Evolutionary conservation across 768 basidiomycete species (phyloP), one percentile per base, ranked within the genome.

Genomic region (Paxillus ammoniavirescens): DNA sequence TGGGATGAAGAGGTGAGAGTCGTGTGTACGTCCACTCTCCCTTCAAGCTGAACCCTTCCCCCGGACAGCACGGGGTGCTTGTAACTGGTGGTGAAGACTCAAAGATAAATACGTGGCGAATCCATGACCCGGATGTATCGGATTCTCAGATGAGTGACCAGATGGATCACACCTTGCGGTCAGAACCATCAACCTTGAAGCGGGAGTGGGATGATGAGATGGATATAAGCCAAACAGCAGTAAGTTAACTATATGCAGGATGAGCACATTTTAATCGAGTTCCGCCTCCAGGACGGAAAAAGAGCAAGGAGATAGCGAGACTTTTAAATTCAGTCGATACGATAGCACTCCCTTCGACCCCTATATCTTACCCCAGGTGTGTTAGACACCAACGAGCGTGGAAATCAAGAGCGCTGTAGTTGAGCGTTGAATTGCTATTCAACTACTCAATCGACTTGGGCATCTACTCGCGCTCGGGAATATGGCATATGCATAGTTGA

Each of bases 41-140:
- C 42, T 56, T 33, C 3, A 1, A 37, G n/a, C 45, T 53, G 10
- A 65, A 36, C 4, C 6, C 35, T 50, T 51, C n/a, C 6, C n/a
- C 30, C 8, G 30, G 38, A 47, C 42, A 81, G 80, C 67, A 73
- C 52, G 61, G 65, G 8, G 61, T 76, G 17, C 58, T 81, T 12
- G 61, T 80, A 17, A 79, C 80, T 3, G 80, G 80, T 2, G 80
- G 80, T 2, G 80, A 82, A 72, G 80, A 82, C 53, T 65, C 70
- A 8, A 77, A 74, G 55, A 70, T 82, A 52, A 70, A 73, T 23
- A 53, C 75, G 14, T 82, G 80, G 80, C 62, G 54, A 37, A 59
- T 58, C 18, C 54, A 69, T 31, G 38, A 53, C 12, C 50, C 50
- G 1, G n/a, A 10, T 31, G 5, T 30, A 6, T 15, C 17, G 15